Conservation (phyloP, 2,329 filamentous ascomycete genomes). For the Geosmithia flava region DNA sequence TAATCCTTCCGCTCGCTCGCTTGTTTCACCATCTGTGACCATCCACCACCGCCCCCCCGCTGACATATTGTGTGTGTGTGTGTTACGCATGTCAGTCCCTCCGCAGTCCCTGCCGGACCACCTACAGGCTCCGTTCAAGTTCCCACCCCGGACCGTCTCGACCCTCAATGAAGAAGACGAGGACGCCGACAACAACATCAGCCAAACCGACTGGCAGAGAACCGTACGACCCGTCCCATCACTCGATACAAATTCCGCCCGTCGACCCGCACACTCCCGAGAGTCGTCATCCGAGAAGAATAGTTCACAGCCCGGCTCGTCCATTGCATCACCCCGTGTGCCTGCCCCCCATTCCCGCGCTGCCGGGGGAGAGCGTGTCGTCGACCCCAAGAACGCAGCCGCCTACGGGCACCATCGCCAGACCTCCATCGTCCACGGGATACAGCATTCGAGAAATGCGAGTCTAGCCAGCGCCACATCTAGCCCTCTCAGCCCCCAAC, state of each 20-base stretch:
- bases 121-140: slow-evolving; percentile 37
- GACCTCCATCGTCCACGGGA: slow-evolving; percentile 92
- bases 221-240: slow-evolving; percentile 33
- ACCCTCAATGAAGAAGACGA: slow-evolving; percentile 42
- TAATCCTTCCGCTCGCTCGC: neutral
- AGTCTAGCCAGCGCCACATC: slow-evolving; percentile 70
- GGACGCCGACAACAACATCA: slow-evolving; percentile 26
- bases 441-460: slow-evolving; percentile 84
- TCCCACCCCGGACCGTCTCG: slow-evolving; percentile 34
- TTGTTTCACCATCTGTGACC: neutral
- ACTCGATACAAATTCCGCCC: slow-evolving; percentile 23
- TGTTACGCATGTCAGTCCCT: slow-evolving; percentile 30
- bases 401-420: slow-evolving; percentile 83
- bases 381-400: slow-evolving; percentile 36
- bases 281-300: slow-evolving; percentile 46
- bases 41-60: neutral
- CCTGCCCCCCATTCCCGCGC: slow-evolving; percentile 29
- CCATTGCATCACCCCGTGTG: slow-evolving; percentile 22
- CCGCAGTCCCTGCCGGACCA: slow-evolving; percentile 48
- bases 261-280: slow-evolving; percentile 38
- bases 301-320: slow-evolving; percentile 12
- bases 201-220: slow-evolving; percentile 33
- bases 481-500: slow-evolving; percentile 79
- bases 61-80: neutral
- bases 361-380: slow-evolving; percentile 35